Conservation (phyloP, 192 early-diverging fungal genomes). For the Lobulomyces angularis region DNA sequence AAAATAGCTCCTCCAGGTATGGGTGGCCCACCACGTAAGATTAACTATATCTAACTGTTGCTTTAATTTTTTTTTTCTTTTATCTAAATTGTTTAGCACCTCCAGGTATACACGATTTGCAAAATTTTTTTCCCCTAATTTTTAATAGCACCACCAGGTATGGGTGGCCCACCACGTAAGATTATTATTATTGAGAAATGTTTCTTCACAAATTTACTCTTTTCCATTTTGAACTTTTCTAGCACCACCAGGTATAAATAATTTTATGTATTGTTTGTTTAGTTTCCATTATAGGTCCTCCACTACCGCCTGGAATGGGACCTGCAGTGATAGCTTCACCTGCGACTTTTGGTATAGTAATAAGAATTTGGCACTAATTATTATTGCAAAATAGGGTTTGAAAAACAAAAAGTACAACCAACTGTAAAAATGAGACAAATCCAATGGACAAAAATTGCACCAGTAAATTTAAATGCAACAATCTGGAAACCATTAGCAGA, state of each 20-base stretch:
- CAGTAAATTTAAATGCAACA: constrained; percentile 6
- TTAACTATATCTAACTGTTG: too few relatives aligned
- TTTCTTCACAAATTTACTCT: background rate
- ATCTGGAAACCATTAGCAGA: constrained; percentile 17
- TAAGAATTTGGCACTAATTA: background rate
- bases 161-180: too few relatives aligned
- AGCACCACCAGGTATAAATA: constrained; percentile 6
- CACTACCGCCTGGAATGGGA: constrained; percentile 10
- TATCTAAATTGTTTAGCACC: constrained; percentile 1
- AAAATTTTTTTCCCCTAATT: too few relatives aligned
- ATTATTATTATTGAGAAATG: too few relatives aligned
- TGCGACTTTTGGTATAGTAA: constrained; percentile 2
- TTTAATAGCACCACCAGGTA: constrained; percentile 6
- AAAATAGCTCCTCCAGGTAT: too few relatives aligned
- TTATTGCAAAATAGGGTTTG: background rate
- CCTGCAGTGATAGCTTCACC: constrained; percentile 3
- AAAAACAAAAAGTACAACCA: constrained; percentile 14
- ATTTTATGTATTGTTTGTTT: too few relatives aligned
- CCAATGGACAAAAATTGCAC: constrained; percentile 14
- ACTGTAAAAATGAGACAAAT: constrained; percentile 10
- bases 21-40: too few relatives aligned
- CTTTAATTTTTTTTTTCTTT: background rate
- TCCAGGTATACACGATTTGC: too few relatives aligned
- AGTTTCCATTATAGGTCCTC: too few relatives aligned
- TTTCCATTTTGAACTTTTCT: constrained; percentile 1